Conservation (phyloP, 2,329 filamentous ascomycete species). For the Aspergillus ruber region DNA sequence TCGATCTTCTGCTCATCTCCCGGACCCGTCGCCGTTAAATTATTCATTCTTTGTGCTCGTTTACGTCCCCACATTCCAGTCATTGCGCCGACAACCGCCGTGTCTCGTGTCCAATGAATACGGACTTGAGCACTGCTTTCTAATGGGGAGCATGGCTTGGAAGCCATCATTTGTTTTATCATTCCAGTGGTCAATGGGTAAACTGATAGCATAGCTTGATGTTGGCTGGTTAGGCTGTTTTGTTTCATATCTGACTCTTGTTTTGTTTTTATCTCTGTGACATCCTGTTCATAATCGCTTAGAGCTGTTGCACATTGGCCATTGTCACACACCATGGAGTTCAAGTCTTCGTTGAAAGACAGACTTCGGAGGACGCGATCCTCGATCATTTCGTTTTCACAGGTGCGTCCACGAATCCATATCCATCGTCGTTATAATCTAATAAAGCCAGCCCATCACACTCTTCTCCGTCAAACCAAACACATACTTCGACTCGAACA, state of each 20-base stretch:
- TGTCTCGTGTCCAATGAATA: background rate
- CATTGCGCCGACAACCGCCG: background rate
- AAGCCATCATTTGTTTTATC: background rate
- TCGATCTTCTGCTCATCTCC: background rate
- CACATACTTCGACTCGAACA: background rate
- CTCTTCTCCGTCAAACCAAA: no score
- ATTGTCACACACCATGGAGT: slow-evolving; percentile 9
- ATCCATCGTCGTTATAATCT: background rate
- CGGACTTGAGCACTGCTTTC: background rate
- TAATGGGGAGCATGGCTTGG: background rate
- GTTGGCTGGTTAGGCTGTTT: background rate
- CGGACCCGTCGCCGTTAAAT: background rate
- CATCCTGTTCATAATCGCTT: background rate
- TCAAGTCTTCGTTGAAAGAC: slow-evolving; percentile 5
- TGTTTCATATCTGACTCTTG: background rate
- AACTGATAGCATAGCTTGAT: background rate
- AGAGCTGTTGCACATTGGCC: background rate
- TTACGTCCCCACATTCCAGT: background rate
- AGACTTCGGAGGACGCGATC: slow-evolving; percentile 8
- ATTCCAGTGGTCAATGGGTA: background rate
- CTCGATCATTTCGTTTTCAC: slow-evolving; percentile 12
- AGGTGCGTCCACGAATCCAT: slow-evolving; percentile 16
- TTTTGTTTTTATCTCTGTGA: background rate
- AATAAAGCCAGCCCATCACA: background rate
- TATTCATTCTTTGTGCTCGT: background rate